A percentile compares a stretch with the other conserved stretches of the same genome.
Evolutionary conservation across 306 rosid genomes (phyloP).

Genomic region (Cucurbita ficifolia): DNA sequence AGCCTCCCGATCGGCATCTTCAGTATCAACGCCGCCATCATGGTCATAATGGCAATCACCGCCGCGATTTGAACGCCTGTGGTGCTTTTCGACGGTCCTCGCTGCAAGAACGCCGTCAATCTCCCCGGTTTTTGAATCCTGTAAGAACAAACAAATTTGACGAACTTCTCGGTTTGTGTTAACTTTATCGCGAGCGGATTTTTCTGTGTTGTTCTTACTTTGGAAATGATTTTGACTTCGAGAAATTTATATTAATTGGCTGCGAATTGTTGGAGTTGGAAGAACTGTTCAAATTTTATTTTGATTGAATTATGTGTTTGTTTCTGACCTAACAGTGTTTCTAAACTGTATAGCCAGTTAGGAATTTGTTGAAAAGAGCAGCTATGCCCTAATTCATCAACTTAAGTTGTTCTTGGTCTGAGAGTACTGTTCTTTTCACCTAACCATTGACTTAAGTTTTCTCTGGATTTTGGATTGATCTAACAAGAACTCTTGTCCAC

Average conservation of each 20-base stretch:
- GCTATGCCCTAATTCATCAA: not conserved
- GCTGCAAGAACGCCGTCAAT: constrained; percentile 22
- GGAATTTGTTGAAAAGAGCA: not conserved
- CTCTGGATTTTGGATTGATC: not conserved
- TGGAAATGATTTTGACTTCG: not conserved
- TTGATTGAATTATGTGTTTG: not conserved
- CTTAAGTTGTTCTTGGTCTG: not conserved
- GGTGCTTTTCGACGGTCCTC: constrained; percentile 35
- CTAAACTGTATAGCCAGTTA: not conserved
- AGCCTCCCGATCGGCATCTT: constrained; percentile 14
- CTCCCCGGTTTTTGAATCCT: constrained; percentile 8
- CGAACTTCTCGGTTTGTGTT: not conserved
- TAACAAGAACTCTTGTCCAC: not conserved
- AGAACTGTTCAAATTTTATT: not conserved
- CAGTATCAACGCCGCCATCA: constrained; percentile 7
- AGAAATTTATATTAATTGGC: not conserved
- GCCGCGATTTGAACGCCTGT: constrained; percentile 26
- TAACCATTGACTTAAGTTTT: not conserved
- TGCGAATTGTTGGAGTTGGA: not conserved
- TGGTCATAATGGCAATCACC: constrained; percentile 12
- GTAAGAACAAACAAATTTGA: not conserved
- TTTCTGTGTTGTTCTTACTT: not conserved
- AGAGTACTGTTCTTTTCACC: not conserved
- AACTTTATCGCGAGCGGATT: not conserved
- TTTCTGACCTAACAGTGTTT: not conserved